Evolutionary conservation across 2,329 filamentous ascomycete genomes (phyloP).

Genomic region (Monosporascus ibericus): DNA sequence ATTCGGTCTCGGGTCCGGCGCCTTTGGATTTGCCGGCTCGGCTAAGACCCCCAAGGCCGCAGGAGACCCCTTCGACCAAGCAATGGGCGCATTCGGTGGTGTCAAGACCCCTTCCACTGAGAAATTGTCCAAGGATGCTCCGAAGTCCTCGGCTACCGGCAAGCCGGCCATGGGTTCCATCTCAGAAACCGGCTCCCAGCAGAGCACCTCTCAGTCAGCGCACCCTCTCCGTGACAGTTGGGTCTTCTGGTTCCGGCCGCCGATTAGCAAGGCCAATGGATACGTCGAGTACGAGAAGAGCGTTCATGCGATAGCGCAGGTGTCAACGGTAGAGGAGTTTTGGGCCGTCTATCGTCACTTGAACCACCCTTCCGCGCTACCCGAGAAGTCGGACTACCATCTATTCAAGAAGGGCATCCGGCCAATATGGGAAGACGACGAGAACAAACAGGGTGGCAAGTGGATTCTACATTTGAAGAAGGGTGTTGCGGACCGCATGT

Average conservation of each 20-base stretch:
- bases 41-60: constrained; percentile 83
- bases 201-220: constrained; percentile 33
- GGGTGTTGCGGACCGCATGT: constrained; percentile 91
- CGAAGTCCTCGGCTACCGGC: constrained; percentile 19
- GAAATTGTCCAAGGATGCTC: constrained; percentile 51
- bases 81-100: constrained; percentile 44
- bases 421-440: constrained; percentile 97
- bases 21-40: constrained; percentile 91
- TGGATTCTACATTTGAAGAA: constrained; percentile 98
- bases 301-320: constrained; percentile 75
- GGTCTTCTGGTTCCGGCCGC: constrained; percentile 96
- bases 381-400: constrained; percentile 94
- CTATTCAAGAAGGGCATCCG: constrained; percentile 95
- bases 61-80: constrained; percentile 73
- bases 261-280: constrained; percentile 88
- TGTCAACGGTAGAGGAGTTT: constrained; percentile 82
- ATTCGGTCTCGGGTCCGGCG: constrained; percentile 89
- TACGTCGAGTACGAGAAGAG: constrained; percentile 94
- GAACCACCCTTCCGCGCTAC: constrained; percentile 80
- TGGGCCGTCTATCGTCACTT: constrained; percentile 85
- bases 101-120: constrained; percentile 53
- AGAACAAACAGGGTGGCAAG: constrained; percentile 93
- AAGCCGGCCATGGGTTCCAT: constrained; percentile 41
- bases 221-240: constrained; percentile 77
- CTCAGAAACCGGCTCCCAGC: constrained; percentile 35